Percentiles rank a stretch among this genome's conserved stretches.
phyloP scores from a whole-genome alignment of 495 filamentous ascomycete species.

The Aspergillus wentii region DNA sequence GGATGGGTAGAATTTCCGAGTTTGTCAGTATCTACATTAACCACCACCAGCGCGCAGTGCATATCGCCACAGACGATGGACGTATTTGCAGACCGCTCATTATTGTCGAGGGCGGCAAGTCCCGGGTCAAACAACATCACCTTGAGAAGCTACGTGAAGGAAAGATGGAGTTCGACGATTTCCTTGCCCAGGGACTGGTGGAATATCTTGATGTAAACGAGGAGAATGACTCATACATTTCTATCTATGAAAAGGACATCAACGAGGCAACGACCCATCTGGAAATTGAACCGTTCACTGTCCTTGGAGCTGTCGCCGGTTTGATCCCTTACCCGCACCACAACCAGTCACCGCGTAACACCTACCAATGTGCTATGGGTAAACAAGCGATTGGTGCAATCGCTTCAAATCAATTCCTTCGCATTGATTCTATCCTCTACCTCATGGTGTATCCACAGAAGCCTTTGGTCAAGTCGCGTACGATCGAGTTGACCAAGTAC shows the following conservation, averaged over 20 bases:
- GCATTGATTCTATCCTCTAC: slow-evolving; percentile 93
- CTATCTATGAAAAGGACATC: slow-evolving; percentile 80
- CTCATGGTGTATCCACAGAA: slow-evolving; percentile 97
- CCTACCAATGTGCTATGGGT: slow-evolving; percentile 99
- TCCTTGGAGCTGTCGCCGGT: slow-evolving; percentile 94
- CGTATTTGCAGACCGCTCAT: slow-evolving; percentile 93
- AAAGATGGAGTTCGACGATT: slow-evolving; percentile 84
- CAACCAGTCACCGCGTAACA: slow-evolving; percentile 98
- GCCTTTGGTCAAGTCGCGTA: slow-evolving; percentile 93
- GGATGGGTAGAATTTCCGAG: slow-evolving; percentile 84
- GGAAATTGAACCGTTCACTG: slow-evolving; percentile 96
- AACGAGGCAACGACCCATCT: slow-evolving; percentile 79
- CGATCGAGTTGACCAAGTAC: slow-evolving; percentile 95
- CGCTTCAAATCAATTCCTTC: slow-evolving; percentile 92
- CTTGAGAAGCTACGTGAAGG: slow-evolving; percentile 75
- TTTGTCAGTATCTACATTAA: slow-evolving; percentile 96
- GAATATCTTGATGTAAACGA: slow-evolving; percentile 98
- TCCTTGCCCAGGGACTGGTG: slow-evolving; percentile 79
- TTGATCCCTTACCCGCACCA: slow-evolving; percentile 98
- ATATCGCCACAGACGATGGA: slow-evolving; percentile 95
- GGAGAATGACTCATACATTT: slow-evolving; percentile 92
- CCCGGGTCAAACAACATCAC: slow-evolving; percentile 70
- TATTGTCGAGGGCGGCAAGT: slow-evolving; percentile 79
- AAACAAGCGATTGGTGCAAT: slow-evolving; percentile 99
- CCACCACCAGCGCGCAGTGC: slow-evolving; percentile 81